These are phyloP conservation scores for Wallacemonas sp. DNA, from an alignment of 208 protist species.

Conservation along the genomic window DNA sequence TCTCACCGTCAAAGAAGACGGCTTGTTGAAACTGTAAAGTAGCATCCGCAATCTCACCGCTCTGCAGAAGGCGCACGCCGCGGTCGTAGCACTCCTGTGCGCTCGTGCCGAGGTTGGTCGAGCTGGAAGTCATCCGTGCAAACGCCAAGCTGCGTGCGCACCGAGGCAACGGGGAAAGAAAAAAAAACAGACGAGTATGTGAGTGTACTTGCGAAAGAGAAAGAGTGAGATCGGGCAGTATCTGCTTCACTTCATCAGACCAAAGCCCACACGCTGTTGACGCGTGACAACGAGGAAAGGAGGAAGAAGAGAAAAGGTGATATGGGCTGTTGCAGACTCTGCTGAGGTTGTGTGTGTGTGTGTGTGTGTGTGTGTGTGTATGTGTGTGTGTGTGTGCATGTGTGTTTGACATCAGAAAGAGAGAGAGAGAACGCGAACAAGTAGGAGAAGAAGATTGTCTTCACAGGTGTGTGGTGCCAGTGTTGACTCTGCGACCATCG, in stretches of 20 bases:
- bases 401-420: too few species aligned
- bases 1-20: conserved; percentile 71
- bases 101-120: background rate
- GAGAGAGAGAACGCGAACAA: too few species aligned
- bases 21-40: conserved; percentile 69
- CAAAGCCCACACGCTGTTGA: too few species aligned
- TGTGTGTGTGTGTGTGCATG: too few species aligned
- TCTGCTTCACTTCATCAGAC: background rate
- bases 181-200: background rate
- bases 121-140: background rate
- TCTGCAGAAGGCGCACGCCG: conserved; percentile 42
- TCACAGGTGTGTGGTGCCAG: too few species aligned
- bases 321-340: background rate
- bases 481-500: too few species aligned
- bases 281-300: background rate
- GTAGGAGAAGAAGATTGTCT: too few species aligned
- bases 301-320: background rate
- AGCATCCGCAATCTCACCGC: conserved; percentile 44
- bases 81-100: conserved; percentile 47
- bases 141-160: too few species aligned
- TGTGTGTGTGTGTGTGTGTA: too few species aligned
- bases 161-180: background rate
- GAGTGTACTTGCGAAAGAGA: background rate
- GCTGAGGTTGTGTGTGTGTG: too few species aligned
- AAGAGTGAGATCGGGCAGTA: background rate